These are phyloP conservation scores for Ustilago curta DNA, from an alignment of 1,284 basidiomycete genomes.

Conservation along the genomic window DNA sequence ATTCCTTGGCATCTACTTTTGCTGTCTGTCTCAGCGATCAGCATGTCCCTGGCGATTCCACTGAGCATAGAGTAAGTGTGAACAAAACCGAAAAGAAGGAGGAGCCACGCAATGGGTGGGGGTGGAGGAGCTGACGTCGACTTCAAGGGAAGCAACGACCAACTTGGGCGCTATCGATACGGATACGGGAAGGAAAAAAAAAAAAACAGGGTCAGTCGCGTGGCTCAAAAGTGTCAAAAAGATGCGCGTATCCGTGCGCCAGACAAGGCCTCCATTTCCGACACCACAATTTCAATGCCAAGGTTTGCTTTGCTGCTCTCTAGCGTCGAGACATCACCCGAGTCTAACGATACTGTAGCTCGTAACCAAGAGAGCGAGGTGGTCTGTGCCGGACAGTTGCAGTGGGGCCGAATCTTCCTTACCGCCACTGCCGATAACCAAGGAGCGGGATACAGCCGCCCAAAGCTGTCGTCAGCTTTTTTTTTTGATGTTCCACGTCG, in stretches of 20 bases:
- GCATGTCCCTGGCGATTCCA: neutral
- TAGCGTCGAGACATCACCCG: neutral
- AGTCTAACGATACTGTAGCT: neutral
- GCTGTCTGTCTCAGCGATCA: no score
- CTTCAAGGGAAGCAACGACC: neutral
- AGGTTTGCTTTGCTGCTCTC: neutral
- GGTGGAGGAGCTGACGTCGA: conserved; percentile 1
- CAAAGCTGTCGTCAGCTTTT: neutral
- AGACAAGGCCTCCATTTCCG: no score
- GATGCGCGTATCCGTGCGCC: conserved; percentile 9
- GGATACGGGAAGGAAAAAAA: conserved; percentile 7
- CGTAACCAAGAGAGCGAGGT: neutral
- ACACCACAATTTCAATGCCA: neutral
- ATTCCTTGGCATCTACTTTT: no score
- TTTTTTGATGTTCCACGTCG: neutral
- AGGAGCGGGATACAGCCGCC: conserved; percentile 4
- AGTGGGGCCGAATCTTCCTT: neutral
- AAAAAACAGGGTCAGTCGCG: neutral
- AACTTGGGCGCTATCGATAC: conserved; percentile 20
- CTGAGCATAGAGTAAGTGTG: neutral
- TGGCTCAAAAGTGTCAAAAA: conserved; percentile 1
- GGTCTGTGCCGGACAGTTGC: conserved; percentile 2
- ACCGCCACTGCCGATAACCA: conserved; percentile 1
- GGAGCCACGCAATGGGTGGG: conserved; percentile 2
- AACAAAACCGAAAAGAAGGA: neutral